Base-by-base conservation (phyloP, 2,329 filamentous ascomycete species). In the Colletotrichum spaethianum region DNA sequence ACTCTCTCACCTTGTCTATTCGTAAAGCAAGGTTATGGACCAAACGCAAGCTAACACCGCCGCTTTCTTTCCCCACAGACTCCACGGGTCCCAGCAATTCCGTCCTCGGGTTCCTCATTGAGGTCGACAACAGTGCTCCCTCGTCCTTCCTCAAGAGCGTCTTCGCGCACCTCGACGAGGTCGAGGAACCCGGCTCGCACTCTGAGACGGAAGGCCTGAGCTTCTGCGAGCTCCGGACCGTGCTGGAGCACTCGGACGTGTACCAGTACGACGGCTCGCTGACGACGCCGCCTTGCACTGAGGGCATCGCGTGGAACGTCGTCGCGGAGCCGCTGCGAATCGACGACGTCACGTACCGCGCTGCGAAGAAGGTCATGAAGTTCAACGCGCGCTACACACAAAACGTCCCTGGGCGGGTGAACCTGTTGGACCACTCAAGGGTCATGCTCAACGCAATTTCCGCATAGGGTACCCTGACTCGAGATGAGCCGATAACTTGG, bases 231-330 rank as follows among this genome's bases (percentile, higher is more conserved):
- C 77, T 89, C 0, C 77, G 80, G 38, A 57, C 74, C 11, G 78
- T 81, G 48, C 77, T 88, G 57, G 63, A 78, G 2, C 79, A 82
- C 31, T 77, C 77, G 3, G 81, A 81, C 5, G 79, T 88, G 65
- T 85, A 83, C 75, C 83, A 84, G 70, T 92, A 92, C 82, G 78
- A 80, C 16, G 90, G 90, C 26, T 90, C 88, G 23, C 82, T 92
- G 57, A 92, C 90, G 50, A 91, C 89, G 0, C 90, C 90, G 26
- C 90, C 90, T 4, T 92, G 90, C 80, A 83, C 83, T 20, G 89
- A 91, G 79, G 86, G 86, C 33, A 81, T 92, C 28, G 82, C 79
- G 12, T 91, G 89, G 83, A 80, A 89, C 59, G 80, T 90, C 52
- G 86, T 85, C 74, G 81, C 83, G 72, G 75, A 86, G 67, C 84